Conservation (phyloP, 2,329 filamentous ascomycete genomes). For the Alternaria angustiovoidea region DNA sequence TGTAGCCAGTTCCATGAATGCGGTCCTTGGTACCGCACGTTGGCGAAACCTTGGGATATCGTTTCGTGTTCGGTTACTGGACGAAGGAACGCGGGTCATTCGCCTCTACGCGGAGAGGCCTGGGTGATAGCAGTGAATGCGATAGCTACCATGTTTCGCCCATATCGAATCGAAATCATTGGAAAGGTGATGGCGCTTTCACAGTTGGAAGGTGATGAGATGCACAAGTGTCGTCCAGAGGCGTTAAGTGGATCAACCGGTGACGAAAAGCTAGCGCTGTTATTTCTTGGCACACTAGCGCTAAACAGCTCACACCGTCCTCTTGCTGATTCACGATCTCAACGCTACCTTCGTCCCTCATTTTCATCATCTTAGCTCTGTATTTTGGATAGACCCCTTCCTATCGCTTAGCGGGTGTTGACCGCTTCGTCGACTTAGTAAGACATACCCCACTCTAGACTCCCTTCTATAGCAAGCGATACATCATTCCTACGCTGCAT, state of each 20-base stretch:
- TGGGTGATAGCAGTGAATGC: not conserved
- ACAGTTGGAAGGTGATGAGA: not conserved
- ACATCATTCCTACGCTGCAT: constrained; percentile 16
- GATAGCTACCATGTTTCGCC: not conserved
- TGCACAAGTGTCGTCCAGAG: not conserved
- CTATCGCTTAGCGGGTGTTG: constrained; percentile 22
- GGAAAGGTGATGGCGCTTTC: not conserved
- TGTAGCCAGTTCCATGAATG: not conserved
- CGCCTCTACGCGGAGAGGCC: not conserved
- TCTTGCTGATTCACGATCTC: constrained; percentile 17
- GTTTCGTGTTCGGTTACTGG: not conserved
- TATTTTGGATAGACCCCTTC: constrained; percentile 23
- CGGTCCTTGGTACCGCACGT: not conserved
- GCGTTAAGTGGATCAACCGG: not conserved
- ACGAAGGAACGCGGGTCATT: not conserved
- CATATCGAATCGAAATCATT: not conserved
- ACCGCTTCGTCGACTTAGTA: constrained; percentile 34
- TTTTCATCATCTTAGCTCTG: constrained; percentile 10
- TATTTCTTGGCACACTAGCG: constrained; percentile 4
- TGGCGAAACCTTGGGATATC: not conserved
- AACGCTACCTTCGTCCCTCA: constrained; percentile 18
- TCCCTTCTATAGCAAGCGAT: constrained; percentile 22
- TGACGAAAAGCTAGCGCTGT: constrained; percentile 1
- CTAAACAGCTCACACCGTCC: constrained; percentile 28
- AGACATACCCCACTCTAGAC: constrained; percentile 30